A percentile compares a stretch with the other conserved stretches of the same genome.
Evolutionary conservation across 2,329 filamentous ascomycete genomes (phyloP).

Genomic region (Aspergillus oerlinghausenensis): DNA sequence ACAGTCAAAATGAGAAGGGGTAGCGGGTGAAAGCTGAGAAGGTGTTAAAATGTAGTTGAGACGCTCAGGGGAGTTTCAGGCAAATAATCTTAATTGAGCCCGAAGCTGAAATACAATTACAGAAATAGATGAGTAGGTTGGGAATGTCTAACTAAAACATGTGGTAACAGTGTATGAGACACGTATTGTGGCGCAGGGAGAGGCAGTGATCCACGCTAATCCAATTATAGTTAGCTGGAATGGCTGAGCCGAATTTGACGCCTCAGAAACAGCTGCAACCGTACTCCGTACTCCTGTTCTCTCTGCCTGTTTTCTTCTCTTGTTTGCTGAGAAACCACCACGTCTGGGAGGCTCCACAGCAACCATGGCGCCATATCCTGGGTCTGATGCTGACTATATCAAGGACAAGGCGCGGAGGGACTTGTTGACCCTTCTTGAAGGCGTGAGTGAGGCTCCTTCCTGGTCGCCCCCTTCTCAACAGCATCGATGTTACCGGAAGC

Average conservation of each 20-base stretch:
- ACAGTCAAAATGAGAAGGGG: not conserved
- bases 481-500: slow-evolving; percentile 12
- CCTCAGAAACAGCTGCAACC: slow-evolving; percentile 7
- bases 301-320: slow-evolving; percentile 2
- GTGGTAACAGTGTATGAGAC: not conserved
- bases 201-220: slow-evolving; percentile 15
- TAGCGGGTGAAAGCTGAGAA: not conserved
- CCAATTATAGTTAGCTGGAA: slow-evolving; percentile 12
- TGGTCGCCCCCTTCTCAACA: slow-evolving; percentile 12
- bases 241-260: slow-evolving; percentile 13
- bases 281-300: slow-evolving; percentile 7
- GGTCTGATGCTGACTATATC: slow-evolving; percentile 44
- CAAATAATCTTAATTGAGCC: slow-evolving; percentile 11
- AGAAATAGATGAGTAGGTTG: not conserved
- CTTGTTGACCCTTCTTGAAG: slow-evolving; percentile 84
- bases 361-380: slow-evolving; percentile 41
- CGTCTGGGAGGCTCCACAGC: slow-evolving; percentile 16
- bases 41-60: slow-evolving; percentile 4
- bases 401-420: slow-evolving; percentile 69
- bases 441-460: slow-evolving; percentile 64
- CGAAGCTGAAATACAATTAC: slow-evolving; percentile 12
- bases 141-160: not conserved
- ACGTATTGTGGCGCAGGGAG: slow-evolving; percentile 8
- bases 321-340: not conserved
- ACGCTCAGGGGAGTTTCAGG: slow-evolving; percentile 25